Base-by-base conservation (phyloP, 768 basidiomycete genomes). In the Boletales sp. region DNA sequence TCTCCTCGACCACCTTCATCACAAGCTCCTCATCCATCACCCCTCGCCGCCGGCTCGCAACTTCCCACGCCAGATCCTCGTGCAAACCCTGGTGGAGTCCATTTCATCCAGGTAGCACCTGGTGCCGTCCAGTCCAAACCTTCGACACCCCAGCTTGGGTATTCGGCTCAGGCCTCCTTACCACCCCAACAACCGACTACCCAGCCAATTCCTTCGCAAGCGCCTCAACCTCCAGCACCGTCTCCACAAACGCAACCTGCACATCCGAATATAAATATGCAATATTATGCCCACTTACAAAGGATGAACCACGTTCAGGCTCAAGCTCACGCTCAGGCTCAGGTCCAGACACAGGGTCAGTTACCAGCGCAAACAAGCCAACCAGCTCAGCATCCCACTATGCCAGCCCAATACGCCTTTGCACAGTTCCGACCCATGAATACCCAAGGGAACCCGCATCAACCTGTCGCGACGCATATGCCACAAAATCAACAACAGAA, bases 1-100 rank as follows among this genome's bases (percentile, higher is more conserved):
- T 69, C 67, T 21, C 67, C 67, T 34, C 68, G 67, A 21, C 66
- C 66, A 27, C 60, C 64, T 14, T 68, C 66, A 35, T 67, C 67
- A 7, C 66, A 68, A 53, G 42, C 66, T 14, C 56, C 51, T 17
- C 66, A 57, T 48, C 48, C 56, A 17, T 68, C 67, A 13, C 67
- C 67, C 43, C 66, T 59, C 3, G 57, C 54, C 5, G 19, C 58
- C 2, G 66, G 68, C 44, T 64, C 60, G 9, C 67, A 68, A 27
- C 59, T 66, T 40, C 64, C 68, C 10, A 42, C 51, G 14, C 37
- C 57, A 39, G 60, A 58, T 41, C 60, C 51, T 45, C 68, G 66
- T 27, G 47, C 55, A 48, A 57, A 55, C 37, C 30, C 66, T 29
- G 45, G 51, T 0, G 47, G 42, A 11, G 55, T 55, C 31, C 66